A percentile compares a stretch with the other conserved stretches of the same genome.
Evolutionary conservation across 495 filamentous ascomycete species (phyloP).

Genomic region (Podospora bellae-mahoneyi): DNA sequence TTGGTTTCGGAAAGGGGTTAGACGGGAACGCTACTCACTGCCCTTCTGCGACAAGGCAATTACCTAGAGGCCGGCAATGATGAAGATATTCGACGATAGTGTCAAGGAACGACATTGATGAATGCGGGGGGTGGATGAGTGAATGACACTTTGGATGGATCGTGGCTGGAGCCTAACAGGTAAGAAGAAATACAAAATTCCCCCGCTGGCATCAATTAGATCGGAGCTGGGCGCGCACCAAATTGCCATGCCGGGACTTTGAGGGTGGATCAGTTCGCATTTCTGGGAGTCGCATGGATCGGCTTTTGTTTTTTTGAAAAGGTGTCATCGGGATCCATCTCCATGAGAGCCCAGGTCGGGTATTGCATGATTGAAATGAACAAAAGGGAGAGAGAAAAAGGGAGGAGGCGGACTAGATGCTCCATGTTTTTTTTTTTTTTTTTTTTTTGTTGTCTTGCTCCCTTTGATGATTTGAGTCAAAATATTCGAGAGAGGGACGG

Average conservation of each 20-base stretch:
- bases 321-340: too few relatives aligned
- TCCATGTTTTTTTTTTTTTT: too few relatives aligned
- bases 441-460: background rate
- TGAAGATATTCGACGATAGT: background rate
- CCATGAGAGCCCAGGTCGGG: too few relatives aligned
- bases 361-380: too few relatives aligned
- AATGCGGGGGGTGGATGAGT: background rate
- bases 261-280: background rate
- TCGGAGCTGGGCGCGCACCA: background rate
- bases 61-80: background rate
- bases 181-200: background rate
- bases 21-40: background rate
- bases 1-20: slow-evolving; percentile 18
- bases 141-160: background rate
- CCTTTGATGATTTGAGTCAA: background rate
- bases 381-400: too few relatives aligned
- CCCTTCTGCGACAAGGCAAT: background rate
- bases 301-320: background rate
- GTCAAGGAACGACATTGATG: too few relatives aligned
- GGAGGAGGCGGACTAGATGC: too few relatives aligned
- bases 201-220: background rate
- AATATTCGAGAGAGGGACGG: background rate
- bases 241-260: background rate
- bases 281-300: background rate
- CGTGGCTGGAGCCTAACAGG: background rate